A percentile compares a stretch with the other conserved stretches of the same genome.
Conservation (phyloP, 2,329 filamentous ascomycete genomes). For the Trichophyton simii region DNA sequence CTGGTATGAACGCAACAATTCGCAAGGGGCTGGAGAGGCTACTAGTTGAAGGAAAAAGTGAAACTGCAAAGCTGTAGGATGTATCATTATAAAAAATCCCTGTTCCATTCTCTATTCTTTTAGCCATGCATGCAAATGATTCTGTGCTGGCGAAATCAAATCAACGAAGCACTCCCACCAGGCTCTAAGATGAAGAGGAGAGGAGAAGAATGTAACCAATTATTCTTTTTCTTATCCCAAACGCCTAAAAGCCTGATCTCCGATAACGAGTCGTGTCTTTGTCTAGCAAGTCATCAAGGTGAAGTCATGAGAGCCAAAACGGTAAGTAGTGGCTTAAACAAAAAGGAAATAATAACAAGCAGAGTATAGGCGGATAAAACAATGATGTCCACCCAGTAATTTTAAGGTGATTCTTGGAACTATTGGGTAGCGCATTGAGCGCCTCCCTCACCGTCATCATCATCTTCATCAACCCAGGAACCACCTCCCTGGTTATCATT, state of each 20-base stretch:
- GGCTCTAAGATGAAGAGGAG: not conserved
- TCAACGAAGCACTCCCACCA: not conserved
- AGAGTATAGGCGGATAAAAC: not conserved
- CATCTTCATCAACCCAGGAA: constrained; percentile 40
- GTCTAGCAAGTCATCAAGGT: constrained; percentile 4
- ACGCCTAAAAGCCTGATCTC: constrained; percentile 5
- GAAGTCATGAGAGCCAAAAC: constrained; percentile 2
- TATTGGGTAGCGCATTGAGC: constrained; percentile 41
- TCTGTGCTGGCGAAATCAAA: not conserved
- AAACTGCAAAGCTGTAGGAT: not conserved
- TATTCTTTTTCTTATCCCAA: constrained; percentile 3
- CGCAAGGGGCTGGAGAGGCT: constrained; percentile 47
- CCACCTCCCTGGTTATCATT: constrained; percentile 31
- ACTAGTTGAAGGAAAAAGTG: constrained; percentile 22
- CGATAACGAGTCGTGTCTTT: constrained; percentile 6
- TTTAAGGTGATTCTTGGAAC: constrained; percentile 3
- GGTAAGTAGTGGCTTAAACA: not conserved
- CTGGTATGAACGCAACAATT: constrained; percentile 29
- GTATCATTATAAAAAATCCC: not conserved
- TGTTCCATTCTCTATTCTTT: not conserved
- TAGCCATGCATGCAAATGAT: not conserved
- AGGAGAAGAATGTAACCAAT: not conserved
- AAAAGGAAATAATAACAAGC: not conserved
- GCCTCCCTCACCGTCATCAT: constrained; percentile 24
- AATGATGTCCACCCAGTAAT: not conserved